A percentile compares a stretch with the other conserved stretches of the same genome.
Evolutionary conservation across 331 rosid genomes (phyloP).

Genomic region (Acacia concinna): DNA sequence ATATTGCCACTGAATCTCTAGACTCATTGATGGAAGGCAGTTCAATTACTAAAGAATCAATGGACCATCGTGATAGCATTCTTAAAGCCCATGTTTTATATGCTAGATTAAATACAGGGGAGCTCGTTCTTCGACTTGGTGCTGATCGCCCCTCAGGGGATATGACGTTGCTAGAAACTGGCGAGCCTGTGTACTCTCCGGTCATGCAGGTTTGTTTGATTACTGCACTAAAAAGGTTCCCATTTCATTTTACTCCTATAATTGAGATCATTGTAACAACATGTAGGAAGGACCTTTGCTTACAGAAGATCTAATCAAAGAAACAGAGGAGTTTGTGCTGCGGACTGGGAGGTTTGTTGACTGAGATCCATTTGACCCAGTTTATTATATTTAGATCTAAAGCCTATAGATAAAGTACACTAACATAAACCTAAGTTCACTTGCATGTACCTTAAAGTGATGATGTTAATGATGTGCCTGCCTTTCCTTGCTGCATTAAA

Average conservation of each 20-base stretch:
- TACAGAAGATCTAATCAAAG: constrained; percentile 93
- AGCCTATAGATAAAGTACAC: neutral
- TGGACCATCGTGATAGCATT: constrained; percentile 28
- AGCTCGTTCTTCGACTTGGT: constrained; percentile 85
- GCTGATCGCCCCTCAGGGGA: constrained; percentile 60
- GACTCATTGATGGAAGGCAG: constrained; percentile 67
- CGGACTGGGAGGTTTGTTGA: constrained; percentile 91
- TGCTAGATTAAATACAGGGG: constrained; percentile 73
- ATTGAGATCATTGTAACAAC: constrained; percentile 34
- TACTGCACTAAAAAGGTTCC: constrained; percentile 22
- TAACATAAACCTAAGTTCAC: constrained; percentile 5
- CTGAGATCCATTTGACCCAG: constrained; percentile 9
- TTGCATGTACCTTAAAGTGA: constrained; percentile 18
- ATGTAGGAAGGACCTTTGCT: constrained; percentile 95
- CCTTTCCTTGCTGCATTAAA: neutral
- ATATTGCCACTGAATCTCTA: constrained; percentile 68
- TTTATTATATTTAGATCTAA: constrained; percentile 21
- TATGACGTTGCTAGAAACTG: constrained; percentile 90
- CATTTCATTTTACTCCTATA: constrained; percentile 24
- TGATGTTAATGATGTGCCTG: neutral
- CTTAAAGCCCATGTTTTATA: constrained; percentile 57
- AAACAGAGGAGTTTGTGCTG: constrained; percentile 95
- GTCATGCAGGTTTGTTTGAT: constrained; percentile 74
- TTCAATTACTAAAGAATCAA: constrained; percentile 47
- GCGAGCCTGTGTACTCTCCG: constrained; percentile 91